Evolutionary conservation across 306 rosid species (phyloP), one percentile per base, ranked within the genome.

Genomic region (Lathyrus sativus): DNA sequence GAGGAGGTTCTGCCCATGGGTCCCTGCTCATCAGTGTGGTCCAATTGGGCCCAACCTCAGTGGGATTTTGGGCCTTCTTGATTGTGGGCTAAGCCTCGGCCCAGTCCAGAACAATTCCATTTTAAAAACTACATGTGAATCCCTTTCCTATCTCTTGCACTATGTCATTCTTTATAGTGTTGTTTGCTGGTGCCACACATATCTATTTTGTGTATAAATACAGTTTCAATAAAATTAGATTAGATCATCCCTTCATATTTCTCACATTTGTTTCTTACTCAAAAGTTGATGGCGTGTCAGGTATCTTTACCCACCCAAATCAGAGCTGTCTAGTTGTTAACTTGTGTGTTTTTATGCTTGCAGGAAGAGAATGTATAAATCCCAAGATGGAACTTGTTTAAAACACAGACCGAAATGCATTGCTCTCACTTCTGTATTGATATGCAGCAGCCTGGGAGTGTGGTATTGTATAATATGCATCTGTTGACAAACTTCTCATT

Each of bases 341-440:
- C 75, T 81, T 66, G 73, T 82, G 62, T 51, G 61, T 57, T 68
- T 60, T 53, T 24, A 49, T 79, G 50, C 56, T 74, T 71, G 86
- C 95, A 88, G 95, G 95, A 79, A 74, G 85, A 80, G 74, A 84
- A 68, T 57, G 85, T 74, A 43, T 77, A 73, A 65, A 71, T 66
- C 84, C 78, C 83, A 79, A 81, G 70, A 71, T 46, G 75, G 82
- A 66, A 65, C 48, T 67, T 26, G 71, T 79, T 78, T 79, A 57
- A 80, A 51, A 68, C 45, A 59, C 76, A 64, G 55, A 19, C 62
- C 22, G 60, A 60, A 59, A 53, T 68, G 43, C 64, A 18, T 42
- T 62, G 26, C 63, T 74, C 70, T 28, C 18, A 57, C 75, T 41
- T 78, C 81, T 75, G 45, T 67, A 50, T 67, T 22, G 26, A 57